Evolutionary conservation across 176 grass and related monocot species (phyloP).

Genomic region (Musa troglodytarum): DNA sequence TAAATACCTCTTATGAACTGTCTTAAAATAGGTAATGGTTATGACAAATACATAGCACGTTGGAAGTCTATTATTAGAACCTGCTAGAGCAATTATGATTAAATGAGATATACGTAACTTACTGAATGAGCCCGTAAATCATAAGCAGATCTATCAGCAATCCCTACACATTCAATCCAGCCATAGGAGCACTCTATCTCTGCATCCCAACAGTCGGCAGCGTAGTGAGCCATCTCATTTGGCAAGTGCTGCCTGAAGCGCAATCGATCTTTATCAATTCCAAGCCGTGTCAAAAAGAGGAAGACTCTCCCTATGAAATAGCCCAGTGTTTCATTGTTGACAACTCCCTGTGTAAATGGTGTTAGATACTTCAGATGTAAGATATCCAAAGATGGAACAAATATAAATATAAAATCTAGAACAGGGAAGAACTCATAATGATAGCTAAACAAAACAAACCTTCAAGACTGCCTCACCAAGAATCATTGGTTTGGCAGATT

Average conservation of each 20-base stretch:
- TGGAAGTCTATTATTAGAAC: no score
- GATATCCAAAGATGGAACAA: neutral
- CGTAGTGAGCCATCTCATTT: constrained; percentile 99
- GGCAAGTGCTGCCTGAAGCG: constrained; percentile 83
- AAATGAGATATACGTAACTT: neutral
- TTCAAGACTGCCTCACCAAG: constrained; percentile 50
- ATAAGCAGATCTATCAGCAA: constrained; percentile 95
- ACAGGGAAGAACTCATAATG: constrained; percentile 3
- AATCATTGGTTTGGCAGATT: constrained; percentile 37
- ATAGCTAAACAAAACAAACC: constrained; percentile 31
- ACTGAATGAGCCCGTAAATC: constrained; percentile 83
- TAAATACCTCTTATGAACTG: neutral
- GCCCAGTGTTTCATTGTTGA: constrained; percentile 93
- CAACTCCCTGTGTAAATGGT: constrained; percentile 38
- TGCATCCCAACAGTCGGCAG: constrained; percentile 97
- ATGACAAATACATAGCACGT: no score
- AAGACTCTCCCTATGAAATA: constrained; percentile 92
- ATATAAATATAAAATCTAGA: neutral
- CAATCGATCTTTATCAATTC: constrained; percentile 82
- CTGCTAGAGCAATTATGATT: neutral
- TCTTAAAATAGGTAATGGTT: neutral
- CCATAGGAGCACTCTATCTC: constrained; percentile 97
- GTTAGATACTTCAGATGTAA: neutral
- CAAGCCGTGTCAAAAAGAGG: constrained; percentile 69
- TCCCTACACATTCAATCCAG: constrained; percentile 98